Percentiles rank a stretch among this genome's conserved stretches.
Evolutionary conservation across 1,284 basidiomycete species (phyloP).

Genomic region (Ustilago bromivora): DNA sequence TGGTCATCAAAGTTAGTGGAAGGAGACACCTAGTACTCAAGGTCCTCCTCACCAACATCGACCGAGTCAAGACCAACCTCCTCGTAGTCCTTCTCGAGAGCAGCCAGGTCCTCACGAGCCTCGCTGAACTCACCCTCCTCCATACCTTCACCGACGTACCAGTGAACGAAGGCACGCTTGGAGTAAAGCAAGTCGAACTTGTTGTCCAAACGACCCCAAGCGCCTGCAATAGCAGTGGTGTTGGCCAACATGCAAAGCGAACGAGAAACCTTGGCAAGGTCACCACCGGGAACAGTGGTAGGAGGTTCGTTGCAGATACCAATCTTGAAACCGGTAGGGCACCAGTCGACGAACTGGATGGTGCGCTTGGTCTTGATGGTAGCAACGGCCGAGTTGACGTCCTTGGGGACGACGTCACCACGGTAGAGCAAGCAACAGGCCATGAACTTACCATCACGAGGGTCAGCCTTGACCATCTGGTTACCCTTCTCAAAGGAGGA

Average conservation of each 20-base stretch:
- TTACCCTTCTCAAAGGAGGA: slow-evolving; percentile 97
- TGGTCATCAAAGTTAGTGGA: neutral
- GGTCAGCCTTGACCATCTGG: slow-evolving; percentile 82
- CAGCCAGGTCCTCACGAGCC: slow-evolving; percentile 95
- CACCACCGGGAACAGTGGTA: slow-evolving; percentile 84
- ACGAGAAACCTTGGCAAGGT: slow-evolving; percentile 92
- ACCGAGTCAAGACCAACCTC: slow-evolving; percentile 87
- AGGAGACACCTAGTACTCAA: slow-evolving; percentile 60
- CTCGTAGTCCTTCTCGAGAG: slow-evolving; percentile 82
- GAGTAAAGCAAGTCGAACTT: slow-evolving; percentile 92
- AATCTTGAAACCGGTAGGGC: slow-evolving; percentile 94
- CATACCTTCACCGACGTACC: slow-evolving; percentile 96
- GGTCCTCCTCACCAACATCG: slow-evolving; percentile 80
- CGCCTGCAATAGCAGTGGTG: slow-evolving; percentile 92
- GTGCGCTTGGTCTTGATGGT: slow-evolving; percentile 84
- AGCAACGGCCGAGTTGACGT: slow-evolving; percentile 91
- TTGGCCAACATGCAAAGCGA: slow-evolving; percentile 97
- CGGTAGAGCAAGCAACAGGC: slow-evolving; percentile 75
- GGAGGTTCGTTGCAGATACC: slow-evolving; percentile 98
- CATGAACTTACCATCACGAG: slow-evolving; percentile 84
- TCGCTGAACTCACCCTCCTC: slow-evolving; percentile 99
- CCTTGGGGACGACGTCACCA: slow-evolving; percentile 97
- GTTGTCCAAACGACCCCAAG: slow-evolving; percentile 96
- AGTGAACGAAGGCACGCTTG: slow-evolving; percentile 70
- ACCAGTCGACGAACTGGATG: slow-evolving; percentile 96